Base-by-base conservation (phyloP, 495 filamentous ascomycete genomes). In the Glarea lozoyensis region DNA sequence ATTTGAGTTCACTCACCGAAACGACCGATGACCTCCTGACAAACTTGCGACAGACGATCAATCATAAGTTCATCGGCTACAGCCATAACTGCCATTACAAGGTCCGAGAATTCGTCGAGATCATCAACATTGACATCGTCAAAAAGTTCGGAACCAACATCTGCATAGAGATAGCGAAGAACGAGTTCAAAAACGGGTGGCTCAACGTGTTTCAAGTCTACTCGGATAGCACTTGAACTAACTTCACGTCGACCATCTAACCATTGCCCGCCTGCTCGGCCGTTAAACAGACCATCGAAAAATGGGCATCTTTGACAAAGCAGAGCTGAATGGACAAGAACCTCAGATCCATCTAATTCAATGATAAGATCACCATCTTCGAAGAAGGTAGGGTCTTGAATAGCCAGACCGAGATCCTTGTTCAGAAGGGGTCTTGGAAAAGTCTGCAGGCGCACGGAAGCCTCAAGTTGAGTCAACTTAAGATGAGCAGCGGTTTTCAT, bases 11-110 rank as follows among this genome's bases (percentile, higher is more conserved):
- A 54, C 70, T 57, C 57, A 81, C 79, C 82, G 61, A 89, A 94
- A 29, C 72, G 75, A n/a, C 92, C 92, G 45, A 97, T 73, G 32
- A 86, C 64, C 42, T 79, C 79, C 55, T 98, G 92, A 60, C 90
- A 97, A 11, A 90, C 78, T 57, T 94, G 86, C 10, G 82, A 86
- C 19, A 98, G 63, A 20, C 88, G 69, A 57, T 96, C 90, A 25
- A 98, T 74, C 88, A 98, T 94, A 45, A 98, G 68, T 53, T 97
- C 92, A 54, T 98, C 85, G 7, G 88, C 85, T 27, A 88, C 81
- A 42, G 78, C 81, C 73, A 94, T 81, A 22, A 97, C 86, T 45
- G 95, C 90, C 64, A 97, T 72, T n/a, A 96, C 66, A 23, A 92
- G 65, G 50, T 96, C 87, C 9, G 89, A 72, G 46, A 94, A 88